These are phyloP conservation scores for Solanum habrochaites DNA, from an alignment of 257 asterid species.

Conservation along the genomic window DNA sequence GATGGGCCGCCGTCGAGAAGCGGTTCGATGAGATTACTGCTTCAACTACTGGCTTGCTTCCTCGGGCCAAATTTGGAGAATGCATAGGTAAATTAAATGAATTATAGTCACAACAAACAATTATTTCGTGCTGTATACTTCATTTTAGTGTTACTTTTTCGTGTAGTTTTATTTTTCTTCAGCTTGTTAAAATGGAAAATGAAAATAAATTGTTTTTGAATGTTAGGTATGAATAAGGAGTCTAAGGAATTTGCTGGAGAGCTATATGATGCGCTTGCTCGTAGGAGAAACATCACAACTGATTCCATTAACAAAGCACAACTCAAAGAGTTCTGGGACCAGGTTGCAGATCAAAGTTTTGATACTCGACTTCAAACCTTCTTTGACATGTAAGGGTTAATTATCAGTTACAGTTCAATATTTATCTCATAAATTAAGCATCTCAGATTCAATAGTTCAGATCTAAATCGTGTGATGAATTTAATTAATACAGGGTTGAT, in stretches of 20 bases:
- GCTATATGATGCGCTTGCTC: slow-evolving; percentile 61
- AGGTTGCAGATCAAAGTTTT: slow-evolving; percentile 69
- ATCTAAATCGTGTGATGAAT: background rate
- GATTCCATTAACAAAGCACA: slow-evolving; percentile 47
- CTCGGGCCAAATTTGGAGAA: slow-evolving; percentile 60
- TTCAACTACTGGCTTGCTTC: slow-evolving; percentile 41
- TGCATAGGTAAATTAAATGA: slow-evolving; percentile 55
- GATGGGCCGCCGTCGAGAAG: slow-evolving; percentile 67
- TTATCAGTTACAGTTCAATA: background rate
- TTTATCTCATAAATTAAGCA: background rate
- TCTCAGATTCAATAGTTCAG: background rate
- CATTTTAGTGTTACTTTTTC: background rate
- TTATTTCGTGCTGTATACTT: background rate
- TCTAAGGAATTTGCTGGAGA: slow-evolving; percentile 68
- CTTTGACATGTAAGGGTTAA: slow-evolving; percentile 63
- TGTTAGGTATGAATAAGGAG: slow-evolving; percentile 71
- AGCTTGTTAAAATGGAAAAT: background rate
- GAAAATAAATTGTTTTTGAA: background rate
- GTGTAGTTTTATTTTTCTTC: background rate
- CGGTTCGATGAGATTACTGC: slow-evolving; percentile 50
- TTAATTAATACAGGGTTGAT: slow-evolving; percentile 60
- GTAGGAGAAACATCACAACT: slow-evolving; percentile 48
- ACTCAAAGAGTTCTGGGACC: slow-evolving; percentile 74
- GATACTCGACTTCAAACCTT: slow-evolving; percentile 82
- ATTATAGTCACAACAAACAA: background rate